Percentiles rank a stretch among this genome's conserved stretches.
phyloP scores from a whole-genome alignment of 495 filamentous ascomycete genomes.

The Amphirosellinia nigrospora region DNA sequence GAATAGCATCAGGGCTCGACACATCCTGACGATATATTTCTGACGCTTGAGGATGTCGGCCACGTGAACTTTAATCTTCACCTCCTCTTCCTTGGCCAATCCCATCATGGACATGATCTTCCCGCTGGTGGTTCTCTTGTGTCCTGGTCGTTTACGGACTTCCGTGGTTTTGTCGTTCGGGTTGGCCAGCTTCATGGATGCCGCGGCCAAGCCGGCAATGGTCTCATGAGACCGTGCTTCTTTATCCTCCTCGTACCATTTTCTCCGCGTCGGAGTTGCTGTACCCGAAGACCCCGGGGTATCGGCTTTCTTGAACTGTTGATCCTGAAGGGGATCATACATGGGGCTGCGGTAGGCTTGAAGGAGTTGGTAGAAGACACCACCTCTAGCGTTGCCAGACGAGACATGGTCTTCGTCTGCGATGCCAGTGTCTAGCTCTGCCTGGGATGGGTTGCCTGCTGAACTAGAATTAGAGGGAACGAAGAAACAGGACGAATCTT shows the following conservation, averaged over 20 bases:
- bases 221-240: slow-evolving; percentile 43
- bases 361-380: slow-evolving; percentile 26
- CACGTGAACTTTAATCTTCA: slow-evolving; percentile 81
- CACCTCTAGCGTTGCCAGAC: slow-evolving; percentile 13
- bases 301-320: background rate
- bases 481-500: background rate
- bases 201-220: slow-evolving; percentile 53
- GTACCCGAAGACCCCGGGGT: slow-evolving; percentile 25
- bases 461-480: background rate
- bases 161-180: slow-evolving; percentile 33
- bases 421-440: background rate
- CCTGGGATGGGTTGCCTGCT: background rate
- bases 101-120: slow-evolving; percentile 43
- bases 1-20: slow-evolving; percentile 80
- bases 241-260: slow-evolving; percentile 66
- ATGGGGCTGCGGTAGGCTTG: slow-evolving; percentile 17
- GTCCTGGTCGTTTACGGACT: slow-evolving; percentile 30
- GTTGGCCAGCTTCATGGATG: slow-evolving; percentile 51
- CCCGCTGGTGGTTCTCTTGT: slow-evolving; percentile 38
- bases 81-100: slow-evolving; percentile 60
- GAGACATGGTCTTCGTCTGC: slow-evolving; percentile 9
- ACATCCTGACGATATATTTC: slow-evolving; percentile 80
- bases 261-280: slow-evolving; percentile 62
- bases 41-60: slow-evolving; percentile 79
- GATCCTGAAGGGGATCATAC: background rate